phyloP scores from a whole-genome alignment of 495 filamentous ascomycete genomes.

The Collariella sp. region DNA sequence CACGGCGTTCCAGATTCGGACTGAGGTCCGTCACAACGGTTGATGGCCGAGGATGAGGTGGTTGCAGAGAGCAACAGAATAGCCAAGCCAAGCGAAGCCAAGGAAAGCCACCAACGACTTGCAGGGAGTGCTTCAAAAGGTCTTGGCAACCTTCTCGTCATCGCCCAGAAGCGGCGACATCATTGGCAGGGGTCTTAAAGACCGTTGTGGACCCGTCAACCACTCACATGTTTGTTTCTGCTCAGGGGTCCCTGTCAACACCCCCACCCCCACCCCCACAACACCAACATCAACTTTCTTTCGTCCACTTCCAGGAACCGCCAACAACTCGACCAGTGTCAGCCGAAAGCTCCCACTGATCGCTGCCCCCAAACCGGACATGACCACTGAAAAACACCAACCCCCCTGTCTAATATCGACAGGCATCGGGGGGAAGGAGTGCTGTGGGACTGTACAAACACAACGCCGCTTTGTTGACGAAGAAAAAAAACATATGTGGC shows the following conservation, averaged over 20 bases:
- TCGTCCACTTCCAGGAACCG: too few relatives aligned
- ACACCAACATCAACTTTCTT: background rate
- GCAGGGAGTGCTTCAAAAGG: too few relatives aligned
- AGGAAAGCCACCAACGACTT: constrained; percentile 10
- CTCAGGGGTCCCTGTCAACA: background rate
- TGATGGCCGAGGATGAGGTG: constrained; percentile 5
- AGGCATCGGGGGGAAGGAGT: too few relatives aligned
- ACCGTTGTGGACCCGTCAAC: background rate
- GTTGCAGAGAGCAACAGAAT: background rate
- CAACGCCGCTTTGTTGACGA: too few relatives aligned
- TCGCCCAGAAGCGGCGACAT: constrained; percentile 14
- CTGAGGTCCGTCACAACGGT: background rate
- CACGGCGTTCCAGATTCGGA: too few relatives aligned
- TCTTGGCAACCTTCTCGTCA: constrained; percentile 12
- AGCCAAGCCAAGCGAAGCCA: constrained; percentile 1
- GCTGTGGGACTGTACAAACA: too few relatives aligned
- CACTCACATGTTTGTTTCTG: background rate
- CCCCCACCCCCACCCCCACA: background rate
- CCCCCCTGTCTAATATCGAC: too few relatives aligned
- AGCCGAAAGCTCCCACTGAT: too few relatives aligned
- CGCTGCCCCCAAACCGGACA: too few relatives aligned
- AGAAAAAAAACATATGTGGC: too few relatives aligned
- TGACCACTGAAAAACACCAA: too few relatives aligned
- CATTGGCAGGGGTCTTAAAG: constrained; percentile 18
- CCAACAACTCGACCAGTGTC: too few relatives aligned